Percentiles rank a stretch among this genome's conserved stretches.
These are phyloP conservation scores for Phytophthora foliorum DNA, from an alignment of 352 stramenopile genomes.

Conservation along the genomic window DNA sequence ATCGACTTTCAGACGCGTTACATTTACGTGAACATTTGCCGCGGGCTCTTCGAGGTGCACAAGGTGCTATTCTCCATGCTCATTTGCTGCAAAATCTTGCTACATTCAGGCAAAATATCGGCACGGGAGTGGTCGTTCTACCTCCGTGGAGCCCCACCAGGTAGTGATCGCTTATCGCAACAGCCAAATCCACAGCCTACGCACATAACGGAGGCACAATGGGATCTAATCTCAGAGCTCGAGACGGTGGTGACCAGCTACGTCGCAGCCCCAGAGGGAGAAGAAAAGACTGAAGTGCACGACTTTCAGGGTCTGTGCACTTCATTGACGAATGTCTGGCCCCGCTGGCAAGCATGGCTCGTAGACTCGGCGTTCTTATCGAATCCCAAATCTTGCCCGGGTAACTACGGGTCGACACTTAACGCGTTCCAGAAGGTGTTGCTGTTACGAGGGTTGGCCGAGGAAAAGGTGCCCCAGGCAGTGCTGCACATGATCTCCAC, in stretches of 20 bases:
- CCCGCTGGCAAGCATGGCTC: constrained; percentile 71
- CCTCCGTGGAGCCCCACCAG: constrained; percentile 68
- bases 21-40: constrained; percentile 96
- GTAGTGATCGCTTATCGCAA: constrained; percentile 28
- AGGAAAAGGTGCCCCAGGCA: constrained; percentile 92
- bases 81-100: constrained; percentile 96
- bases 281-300: constrained; percentile 26
- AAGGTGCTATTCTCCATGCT: constrained; percentile 96
- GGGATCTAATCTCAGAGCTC: constrained; percentile 86
- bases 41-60: constrained; percentile 94
- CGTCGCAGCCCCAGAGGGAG: constrained; percentile 6
- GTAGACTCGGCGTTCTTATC: constrained; percentile 54
- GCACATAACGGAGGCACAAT: constrained; percentile 80
- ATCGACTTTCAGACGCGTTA: constrained; percentile 91
- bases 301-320: constrained; percentile 73
- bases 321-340: constrained; percentile 70
- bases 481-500: constrained; percentile 88
- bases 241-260: constrained; percentile 62
- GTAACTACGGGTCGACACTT: constrained; percentile 48
- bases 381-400: constrained; percentile 47
- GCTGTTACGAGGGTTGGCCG: constrained; percentile 79
- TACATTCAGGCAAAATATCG: constrained; percentile 80
- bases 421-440: constrained; percentile 83
- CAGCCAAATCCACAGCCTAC: constrained; percentile 72
- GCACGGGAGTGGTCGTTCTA: constrained; percentile 91